Evolutionary conservation across 306 rosid genomes (phyloP).

Genomic region (Neltuma alba): DNA sequence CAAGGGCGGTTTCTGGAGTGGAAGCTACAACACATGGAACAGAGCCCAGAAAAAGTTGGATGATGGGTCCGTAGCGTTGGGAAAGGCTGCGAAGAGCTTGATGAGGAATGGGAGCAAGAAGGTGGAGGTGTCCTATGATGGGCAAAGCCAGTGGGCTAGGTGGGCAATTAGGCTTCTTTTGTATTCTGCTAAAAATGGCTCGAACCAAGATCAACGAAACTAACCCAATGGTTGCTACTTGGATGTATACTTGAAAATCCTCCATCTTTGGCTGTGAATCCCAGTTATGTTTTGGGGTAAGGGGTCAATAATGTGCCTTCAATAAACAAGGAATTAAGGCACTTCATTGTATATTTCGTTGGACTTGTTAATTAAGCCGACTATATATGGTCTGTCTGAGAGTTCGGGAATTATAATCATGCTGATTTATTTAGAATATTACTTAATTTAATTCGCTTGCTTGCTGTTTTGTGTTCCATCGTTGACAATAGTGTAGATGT

Average conservation of each 20-base stretch:
- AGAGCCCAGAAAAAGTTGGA: constrained; percentile 63
- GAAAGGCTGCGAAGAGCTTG: constrained; percentile 64
- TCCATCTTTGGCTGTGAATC: not conserved
- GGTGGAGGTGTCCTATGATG: constrained; percentile 69
- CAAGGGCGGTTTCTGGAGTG: constrained; percentile 57
- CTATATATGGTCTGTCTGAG: not conserved
- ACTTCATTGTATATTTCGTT: not conserved
- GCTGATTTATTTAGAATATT: not conserved
- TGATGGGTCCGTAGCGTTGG: constrained; percentile 57
- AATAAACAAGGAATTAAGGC: not conserved
- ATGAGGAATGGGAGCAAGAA: constrained; percentile 53
- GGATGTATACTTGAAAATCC: not conserved
- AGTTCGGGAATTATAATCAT: not conserved
- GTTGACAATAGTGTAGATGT: not conserved
- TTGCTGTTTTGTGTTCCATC: not conserved
- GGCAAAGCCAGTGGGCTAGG: constrained; percentile 64
- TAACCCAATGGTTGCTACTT: not conserved
- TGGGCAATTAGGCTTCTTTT: constrained; percentile 35
- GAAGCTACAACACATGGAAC: constrained; percentile 61
- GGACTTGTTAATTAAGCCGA: not conserved
- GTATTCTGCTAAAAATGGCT: not conserved
- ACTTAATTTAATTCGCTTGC: not conserved
- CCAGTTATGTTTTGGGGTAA: not conserved
- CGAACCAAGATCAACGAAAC: not conserved
- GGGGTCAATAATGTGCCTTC: not conserved